A percentile compares a stretch with the other conserved stretches of the same genome.
Evolutionary conservation across 805 yeast species (phyloP).

Genomic region (Metschnikowia reukaufii): DNA sequence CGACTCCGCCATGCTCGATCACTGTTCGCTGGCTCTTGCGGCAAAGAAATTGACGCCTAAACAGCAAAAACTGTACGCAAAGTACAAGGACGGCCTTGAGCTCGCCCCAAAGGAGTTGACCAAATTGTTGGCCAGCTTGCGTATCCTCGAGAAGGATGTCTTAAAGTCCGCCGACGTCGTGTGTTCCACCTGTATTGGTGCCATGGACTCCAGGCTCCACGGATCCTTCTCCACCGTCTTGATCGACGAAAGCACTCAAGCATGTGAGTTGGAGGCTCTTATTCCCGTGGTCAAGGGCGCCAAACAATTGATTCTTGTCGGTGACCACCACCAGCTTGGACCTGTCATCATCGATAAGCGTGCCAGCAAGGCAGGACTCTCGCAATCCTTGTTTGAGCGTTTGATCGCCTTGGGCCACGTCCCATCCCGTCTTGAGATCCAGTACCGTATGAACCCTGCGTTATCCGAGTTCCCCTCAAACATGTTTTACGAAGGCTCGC

Average conservation of each 20-base stretch:
- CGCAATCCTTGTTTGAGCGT: conserved; percentile 85
- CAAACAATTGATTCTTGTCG: conserved; percentile 84
- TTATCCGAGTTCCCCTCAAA: conserved; percentile 85
- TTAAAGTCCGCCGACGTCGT: conserved; percentile 69
- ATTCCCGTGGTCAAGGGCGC: conserved; percentile 90
- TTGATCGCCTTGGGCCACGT: conserved; percentile 76
- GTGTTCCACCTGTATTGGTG: conserved; percentile 91
- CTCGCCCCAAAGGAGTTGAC: conserved; percentile 12
- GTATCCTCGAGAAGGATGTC: conserved; percentile 47
- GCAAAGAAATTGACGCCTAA: conserved; percentile 50
- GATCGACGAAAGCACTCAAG: conserved; percentile 92
- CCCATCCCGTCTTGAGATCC: conserved; percentile 86
- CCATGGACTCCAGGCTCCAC: conserved; percentile 70
- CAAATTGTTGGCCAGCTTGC: conserved; percentile 6
- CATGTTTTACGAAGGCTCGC: conserved; percentile 87
- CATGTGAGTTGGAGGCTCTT: conserved; percentile 87
- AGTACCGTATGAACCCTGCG: conserved; percentile 92
- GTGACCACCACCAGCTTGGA: conserved; percentile 95
- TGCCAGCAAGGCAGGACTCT: conserved; percentile 85
- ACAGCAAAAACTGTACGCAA: conserved; percentile 40
- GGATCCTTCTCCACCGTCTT: conserved; percentile 72
- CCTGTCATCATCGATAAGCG: conserved; percentile 80
- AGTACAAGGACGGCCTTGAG: conserved; percentile 32
- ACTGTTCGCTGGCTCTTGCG: conserved; percentile 32
- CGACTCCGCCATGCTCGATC: conserved; percentile 34